These are phyloP conservation scores for Haplosporangium sp. DNA, from an alignment of 371 early-diverging fungal species.

Conservation along the genomic window DNA sequence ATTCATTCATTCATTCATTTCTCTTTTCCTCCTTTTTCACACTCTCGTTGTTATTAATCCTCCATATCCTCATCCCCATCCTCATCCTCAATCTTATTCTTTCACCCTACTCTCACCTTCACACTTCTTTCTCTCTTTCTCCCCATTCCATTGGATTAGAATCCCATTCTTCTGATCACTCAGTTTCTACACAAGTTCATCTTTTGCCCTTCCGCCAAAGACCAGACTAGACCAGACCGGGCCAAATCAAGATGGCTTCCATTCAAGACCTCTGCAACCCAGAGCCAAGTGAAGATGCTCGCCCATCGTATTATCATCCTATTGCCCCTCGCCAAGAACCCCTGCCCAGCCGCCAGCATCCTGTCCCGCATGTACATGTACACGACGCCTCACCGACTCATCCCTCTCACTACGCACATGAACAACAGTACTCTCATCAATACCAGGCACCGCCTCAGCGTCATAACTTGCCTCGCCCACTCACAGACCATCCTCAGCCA, in stretches of 20 bases:
- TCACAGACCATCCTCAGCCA: no score
- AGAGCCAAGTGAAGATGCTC: constrained; percentile 24
- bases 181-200: background rate
- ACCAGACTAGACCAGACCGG: no score
- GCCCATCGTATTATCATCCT: background rate
- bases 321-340: background rate
- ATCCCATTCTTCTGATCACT: background rate
- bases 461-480: background rate
- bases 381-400: no score
- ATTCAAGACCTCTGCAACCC: constrained; percentile 47
- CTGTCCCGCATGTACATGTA: no score
- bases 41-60: background rate
- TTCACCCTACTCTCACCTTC: background rate
- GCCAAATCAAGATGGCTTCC: constrained; percentile 48
- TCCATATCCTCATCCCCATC: background rate
- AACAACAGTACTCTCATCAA: background rate
- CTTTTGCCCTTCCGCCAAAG: background rate
- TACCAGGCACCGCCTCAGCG: background rate
- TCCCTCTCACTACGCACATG: no score
- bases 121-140: background rate
- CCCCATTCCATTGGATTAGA: background rate
- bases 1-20: background rate
- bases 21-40: background rate
- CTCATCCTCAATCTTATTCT: background rate
- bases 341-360: background rate